Conservation (phyloP, 495 filamentous ascomycete genomes). For the Xylaria cubensis region DNA sequence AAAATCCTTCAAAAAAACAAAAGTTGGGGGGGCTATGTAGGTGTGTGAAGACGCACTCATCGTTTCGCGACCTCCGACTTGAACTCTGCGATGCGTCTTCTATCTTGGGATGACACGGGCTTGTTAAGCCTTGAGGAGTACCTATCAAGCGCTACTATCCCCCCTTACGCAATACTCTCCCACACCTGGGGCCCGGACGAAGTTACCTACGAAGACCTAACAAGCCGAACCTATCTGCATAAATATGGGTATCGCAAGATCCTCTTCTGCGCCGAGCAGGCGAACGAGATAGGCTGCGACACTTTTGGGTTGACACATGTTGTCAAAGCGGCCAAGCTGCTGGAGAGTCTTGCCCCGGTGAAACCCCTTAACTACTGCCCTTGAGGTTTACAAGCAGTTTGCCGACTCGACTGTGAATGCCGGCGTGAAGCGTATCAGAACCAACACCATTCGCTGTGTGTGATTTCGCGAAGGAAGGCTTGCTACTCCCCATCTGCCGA, state of each 20-base stretch:
- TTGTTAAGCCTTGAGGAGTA: background rate
- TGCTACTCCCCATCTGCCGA: no score
- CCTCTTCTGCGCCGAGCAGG: conserved; percentile 35
- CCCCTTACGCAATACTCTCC: conserved; percentile 39
- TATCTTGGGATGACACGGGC: background rate
- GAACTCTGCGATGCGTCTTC: background rate
- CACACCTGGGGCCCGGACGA: conserved; percentile 39
- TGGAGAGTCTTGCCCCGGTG: no score
- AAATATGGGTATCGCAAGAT: conserved; percentile 38
- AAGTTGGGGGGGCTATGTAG: no score
- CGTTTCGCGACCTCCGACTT: no score
- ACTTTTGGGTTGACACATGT: conserved; percentile 47
- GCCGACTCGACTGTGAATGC: no score
- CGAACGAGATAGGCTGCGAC: conserved; percentile 25
- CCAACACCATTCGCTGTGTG: no score
- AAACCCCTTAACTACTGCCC: no score
- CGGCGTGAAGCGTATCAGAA: no score
- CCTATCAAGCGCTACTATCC: background rate
- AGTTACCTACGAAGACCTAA: conserved; percentile 38
- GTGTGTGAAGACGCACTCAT: no score
- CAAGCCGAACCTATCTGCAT: conserved; percentile 8
- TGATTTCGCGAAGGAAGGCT: no score
- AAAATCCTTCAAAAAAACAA: no score
- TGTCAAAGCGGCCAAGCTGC: conserved; percentile 22
- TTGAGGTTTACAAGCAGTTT: no score